A percentile compares a stretch with the other conserved stretches of the same genome.
phyloP scores from a whole-genome alignment of 2,329 filamentous ascomycete species.

The Beauveria sp. region DNA sequence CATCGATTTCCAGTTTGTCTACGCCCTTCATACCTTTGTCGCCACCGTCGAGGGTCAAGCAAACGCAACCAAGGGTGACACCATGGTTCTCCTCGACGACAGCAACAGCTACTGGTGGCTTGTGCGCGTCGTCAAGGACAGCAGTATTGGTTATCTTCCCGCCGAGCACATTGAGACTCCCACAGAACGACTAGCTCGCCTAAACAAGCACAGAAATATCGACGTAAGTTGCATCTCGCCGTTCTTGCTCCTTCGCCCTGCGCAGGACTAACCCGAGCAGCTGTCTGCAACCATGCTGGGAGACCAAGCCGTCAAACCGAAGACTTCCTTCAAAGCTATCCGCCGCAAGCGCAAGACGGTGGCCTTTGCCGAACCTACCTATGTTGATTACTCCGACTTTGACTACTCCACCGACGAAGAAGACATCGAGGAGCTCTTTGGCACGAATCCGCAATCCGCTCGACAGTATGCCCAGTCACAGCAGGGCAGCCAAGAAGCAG shows the following conservation, averaged over 20 bases:
- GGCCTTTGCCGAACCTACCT: slow-evolving; percentile 76
- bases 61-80: slow-evolving; percentile 96
- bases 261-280: slow-evolving; percentile 26
- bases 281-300: slow-evolving; percentile 56
- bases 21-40: slow-evolving; percentile 94
- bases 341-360: slow-evolving; percentile 80
- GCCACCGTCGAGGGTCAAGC: slow-evolving; percentile 97
- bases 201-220: slow-evolving; percentile 98
- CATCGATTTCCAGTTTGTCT: slow-evolving; percentile 99
- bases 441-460: slow-evolving; percentile 19
- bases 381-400: slow-evolving; percentile 78
- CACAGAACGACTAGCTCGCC: slow-evolving; percentile 81
- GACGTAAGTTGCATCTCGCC: slow-evolving; percentile 55
- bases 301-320: slow-evolving; percentile 65
- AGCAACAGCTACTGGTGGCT: slow-evolving; percentile 99
- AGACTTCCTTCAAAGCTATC: slow-evolving; percentile 77
- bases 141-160: slow-evolving; percentile 88
- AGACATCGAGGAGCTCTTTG: slow-evolving; percentile 39
- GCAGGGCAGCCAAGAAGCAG: slow-evolving; percentile 21
- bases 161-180: slow-evolving; percentile 98
- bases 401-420: slow-evolving; percentile 78
- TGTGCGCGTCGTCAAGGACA: slow-evolving; percentile 93
- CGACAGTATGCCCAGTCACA: slow-evolving; percentile 18
- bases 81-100: slow-evolving; percentile 95
- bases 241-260: not conserved